Conservation (phyloP, 768 basidiomycete genomes). For the Mycena vulgaris region DNA sequence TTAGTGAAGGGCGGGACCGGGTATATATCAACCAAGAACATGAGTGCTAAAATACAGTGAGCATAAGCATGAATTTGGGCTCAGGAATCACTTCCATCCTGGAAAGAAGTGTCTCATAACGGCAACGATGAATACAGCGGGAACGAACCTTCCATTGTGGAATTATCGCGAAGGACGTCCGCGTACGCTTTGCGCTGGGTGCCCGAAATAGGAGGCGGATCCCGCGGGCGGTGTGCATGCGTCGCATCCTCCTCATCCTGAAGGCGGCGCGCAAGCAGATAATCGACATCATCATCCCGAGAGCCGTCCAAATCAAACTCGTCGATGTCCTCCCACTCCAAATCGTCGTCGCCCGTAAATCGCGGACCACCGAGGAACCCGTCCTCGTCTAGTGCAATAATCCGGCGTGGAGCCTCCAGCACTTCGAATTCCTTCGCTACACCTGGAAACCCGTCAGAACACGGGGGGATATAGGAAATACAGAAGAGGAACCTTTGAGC, state of each 20-base stretch:
- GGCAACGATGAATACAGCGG: background rate
- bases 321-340: background rate
- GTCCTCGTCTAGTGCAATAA: constrained; percentile 15
- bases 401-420: constrained; percentile 16
- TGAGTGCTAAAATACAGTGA: too few species aligned
- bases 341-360: background rate
- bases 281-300: background rate
- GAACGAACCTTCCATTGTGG: background rate
- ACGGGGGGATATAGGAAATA: background rate
- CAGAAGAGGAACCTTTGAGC: background rate
- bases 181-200: background rate
- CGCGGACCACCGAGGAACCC: background rate
- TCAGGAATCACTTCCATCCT: background rate
- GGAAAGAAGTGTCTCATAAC: background rate
- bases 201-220: background rate
- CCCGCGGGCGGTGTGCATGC: background rate
- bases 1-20: too few species aligned
- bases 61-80: too few species aligned
- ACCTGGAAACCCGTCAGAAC: background rate
- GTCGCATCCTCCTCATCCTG: background rate
- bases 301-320: background rate
- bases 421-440: constrained; percentile 28
- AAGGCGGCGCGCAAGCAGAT: background rate
- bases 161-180: background rate
- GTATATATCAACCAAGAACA: too few species aligned